A percentile compares a stretch with the other conserved stretches of the same genome.
phyloP scores from a whole-genome alignment of 2,329 filamentous ascomycete species.

The Aspergillus sp. region DNA sequence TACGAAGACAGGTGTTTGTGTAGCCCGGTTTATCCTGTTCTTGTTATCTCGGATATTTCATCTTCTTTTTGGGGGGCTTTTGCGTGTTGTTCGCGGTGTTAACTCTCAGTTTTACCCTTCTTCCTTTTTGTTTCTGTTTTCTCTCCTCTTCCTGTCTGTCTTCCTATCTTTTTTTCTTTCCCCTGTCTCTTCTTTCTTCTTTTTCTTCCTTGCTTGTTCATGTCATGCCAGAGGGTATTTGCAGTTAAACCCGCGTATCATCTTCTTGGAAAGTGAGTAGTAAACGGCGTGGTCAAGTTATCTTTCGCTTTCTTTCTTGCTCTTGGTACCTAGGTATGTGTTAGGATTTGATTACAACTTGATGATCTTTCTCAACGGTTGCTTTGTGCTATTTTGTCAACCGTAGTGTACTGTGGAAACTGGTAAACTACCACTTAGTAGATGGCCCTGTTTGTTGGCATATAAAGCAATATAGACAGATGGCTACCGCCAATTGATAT shows the following conservation, averaged over 20 bases:
- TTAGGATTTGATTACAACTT: conserved; percentile 14
- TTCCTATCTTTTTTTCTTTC: conserved; percentile 6
- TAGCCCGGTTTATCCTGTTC: conserved; percentile 33
- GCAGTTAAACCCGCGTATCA: conserved; percentile 16
- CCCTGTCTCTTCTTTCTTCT: not conserved
- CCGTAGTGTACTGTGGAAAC: not conserved
- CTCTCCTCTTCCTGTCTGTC: conserved; percentile 24
- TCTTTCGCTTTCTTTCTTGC: conserved; percentile 21
- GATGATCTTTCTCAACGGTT: conserved; percentile 5
- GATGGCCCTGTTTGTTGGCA: too few relatives aligned
- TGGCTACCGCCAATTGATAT: too few relatives aligned
- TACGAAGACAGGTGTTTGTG: conserved; percentile 40
- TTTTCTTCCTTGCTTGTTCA: not conserved
- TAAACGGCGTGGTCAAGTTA: conserved; percentile 25
- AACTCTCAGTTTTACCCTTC: conserved; percentile 13
- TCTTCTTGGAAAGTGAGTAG: conserved; percentile 31
- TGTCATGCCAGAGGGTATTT: not conserved
- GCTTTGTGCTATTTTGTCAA: not conserved
- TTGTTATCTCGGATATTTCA: conserved; percentile 38
- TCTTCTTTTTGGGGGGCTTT: conserved; percentile 26
- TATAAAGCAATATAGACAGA: too few relatives aligned
- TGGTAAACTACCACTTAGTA: too few relatives aligned
- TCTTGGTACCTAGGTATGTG: conserved; percentile 15
- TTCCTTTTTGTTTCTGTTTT: conserved; percentile 19
- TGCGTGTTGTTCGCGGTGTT: conserved; percentile 29